These are phyloP conservation scores for Pichia sp. DNA, from an alignment of 1,139 yeast species.

Conservation along the genomic window DNA sequence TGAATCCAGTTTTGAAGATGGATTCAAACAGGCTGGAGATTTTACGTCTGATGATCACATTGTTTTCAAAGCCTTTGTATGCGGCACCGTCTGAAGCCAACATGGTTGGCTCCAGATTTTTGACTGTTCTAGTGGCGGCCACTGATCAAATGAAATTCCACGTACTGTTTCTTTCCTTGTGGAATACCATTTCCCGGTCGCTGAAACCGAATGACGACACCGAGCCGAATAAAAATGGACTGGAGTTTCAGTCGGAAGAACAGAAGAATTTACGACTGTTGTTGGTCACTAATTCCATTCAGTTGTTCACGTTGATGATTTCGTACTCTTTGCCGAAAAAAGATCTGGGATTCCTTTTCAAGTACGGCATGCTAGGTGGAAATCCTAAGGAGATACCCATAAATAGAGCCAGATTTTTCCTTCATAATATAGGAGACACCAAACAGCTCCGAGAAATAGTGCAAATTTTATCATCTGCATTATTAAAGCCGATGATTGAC, in stretches of 20 bases:
- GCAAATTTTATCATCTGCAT: slow-evolving; percentile 36
- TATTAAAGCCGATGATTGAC: slow-evolving; percentile 33
- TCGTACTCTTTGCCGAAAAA: slow-evolving; percentile 56
- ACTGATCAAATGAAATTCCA: slow-evolving; percentile 40
- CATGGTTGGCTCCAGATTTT: slow-evolving; percentile 46
- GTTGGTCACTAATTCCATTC: slow-evolving; percentile 50
- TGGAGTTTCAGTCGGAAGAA: slow-evolving; percentile 22
- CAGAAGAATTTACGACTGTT: slow-evolving; percentile 42
- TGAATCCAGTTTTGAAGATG: slow-evolving; percentile 38
- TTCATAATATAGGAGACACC: slow-evolving; percentile 47
- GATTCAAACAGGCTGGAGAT: slow-evolving; percentile 66
- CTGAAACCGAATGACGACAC: slow-evolving; percentile 26
- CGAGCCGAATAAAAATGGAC: slow-evolving; percentile 23
- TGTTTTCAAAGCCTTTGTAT: slow-evolving; percentile 63
- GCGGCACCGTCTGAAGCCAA: slow-evolving; percentile 35
- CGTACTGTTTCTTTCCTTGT: slow-evolving; percentile 58
- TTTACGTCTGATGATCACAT: slow-evolving; percentile 48
- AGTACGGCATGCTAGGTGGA: slow-evolving; percentile 16
- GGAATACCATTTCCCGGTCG: slow-evolving; percentile 41
- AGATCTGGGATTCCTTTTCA: slow-evolving; percentile 38
- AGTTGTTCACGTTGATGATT: slow-evolving; percentile 53
- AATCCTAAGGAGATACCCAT: slow-evolving; percentile 21
- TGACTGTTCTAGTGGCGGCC: slow-evolving; percentile 48
- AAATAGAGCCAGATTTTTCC: slow-evolving; percentile 43
- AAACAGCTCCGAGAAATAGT: slow-evolving; percentile 43